These are phyloP conservation scores for Bryoglossum gracile DNA, from an alignment of 495 filamentous ascomycete genomes.

Conservation along the genomic window DNA sequence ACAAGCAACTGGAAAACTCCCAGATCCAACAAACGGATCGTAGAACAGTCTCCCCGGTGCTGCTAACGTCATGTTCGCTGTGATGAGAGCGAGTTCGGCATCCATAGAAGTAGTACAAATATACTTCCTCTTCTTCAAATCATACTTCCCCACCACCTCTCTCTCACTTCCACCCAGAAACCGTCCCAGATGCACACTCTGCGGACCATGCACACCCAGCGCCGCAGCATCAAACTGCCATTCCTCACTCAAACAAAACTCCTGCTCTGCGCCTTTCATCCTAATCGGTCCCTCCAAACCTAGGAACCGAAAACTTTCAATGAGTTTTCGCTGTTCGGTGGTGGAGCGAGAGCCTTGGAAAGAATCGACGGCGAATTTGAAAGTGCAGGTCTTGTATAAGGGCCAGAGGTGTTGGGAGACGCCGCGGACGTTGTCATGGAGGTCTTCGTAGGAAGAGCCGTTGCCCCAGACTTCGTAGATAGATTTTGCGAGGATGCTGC, in stretches of 20 bases:
- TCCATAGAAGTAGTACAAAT: conserved; percentile 98
- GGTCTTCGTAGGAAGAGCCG: conserved; percentile 55
- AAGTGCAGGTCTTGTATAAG: conserved; percentile 52
- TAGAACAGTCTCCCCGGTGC: conserved; percentile 77
- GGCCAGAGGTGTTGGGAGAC: conserved; percentile 58
- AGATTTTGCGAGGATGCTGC: conserved; percentile 71
- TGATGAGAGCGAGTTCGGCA: conserved; percentile 83
- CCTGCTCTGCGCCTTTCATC: conserved; percentile 62
- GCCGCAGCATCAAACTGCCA: conserved; percentile 45
- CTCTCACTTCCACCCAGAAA: conserved; percentile 56
- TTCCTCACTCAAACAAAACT: conserved; percentile 75
- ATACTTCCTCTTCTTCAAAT: conserved; percentile 85
- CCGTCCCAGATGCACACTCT: conserved; percentile 62
- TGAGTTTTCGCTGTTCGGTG: conserved; percentile 54
- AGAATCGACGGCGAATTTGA: conserved; percentile 74
- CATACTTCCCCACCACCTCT: conserved; percentile 63
- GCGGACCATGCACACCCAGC: conserved; percentile 37
- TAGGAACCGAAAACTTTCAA: conserved; percentile 75
- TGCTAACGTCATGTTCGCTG: conserved; percentile 81
- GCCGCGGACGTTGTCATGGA: conserved; percentile 57
- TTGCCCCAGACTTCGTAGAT: conserved; percentile 87
- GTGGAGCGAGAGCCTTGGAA: conserved; percentile 62
- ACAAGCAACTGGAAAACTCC: conserved; percentile 78
- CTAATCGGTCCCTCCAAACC: conserved; percentile 67
- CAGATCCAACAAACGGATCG: conserved; percentile 93